Evolutionary conservation across 768 basidiomycete genomes (phyloP).

Genomic region (Amanita rubescens): DNA sequence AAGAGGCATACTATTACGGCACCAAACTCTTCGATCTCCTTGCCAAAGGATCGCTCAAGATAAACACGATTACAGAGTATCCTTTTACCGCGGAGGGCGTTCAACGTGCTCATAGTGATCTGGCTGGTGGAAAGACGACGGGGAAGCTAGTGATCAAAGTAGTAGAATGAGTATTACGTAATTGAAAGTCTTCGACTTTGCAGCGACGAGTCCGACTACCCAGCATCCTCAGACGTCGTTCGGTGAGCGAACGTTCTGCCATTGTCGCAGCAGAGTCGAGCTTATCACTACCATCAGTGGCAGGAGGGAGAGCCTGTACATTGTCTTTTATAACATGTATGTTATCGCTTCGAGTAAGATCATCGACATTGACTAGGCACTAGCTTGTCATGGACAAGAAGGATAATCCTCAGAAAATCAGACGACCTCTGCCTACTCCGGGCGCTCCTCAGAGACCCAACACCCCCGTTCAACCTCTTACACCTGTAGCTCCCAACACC

Average conservation of each 20-base stretch:
- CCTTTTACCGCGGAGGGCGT: slow-evolving; percentile 79
- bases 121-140: slow-evolving; percentile 67
- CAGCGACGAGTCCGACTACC: background rate
- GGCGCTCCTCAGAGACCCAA: slow-evolving; percentile 33
- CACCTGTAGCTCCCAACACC: slow-evolving; percentile 25
- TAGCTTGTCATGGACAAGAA: slow-evolving; percentile 37
- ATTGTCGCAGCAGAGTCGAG: background rate
- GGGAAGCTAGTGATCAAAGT: slow-evolving; percentile 87
- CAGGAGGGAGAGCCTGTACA: slow-evolving; percentile 5
- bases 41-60: slow-evolving; percentile 50
- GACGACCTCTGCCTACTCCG: slow-evolving; percentile 43
- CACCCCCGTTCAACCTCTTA: slow-evolving; percentile 28
- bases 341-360: slow-evolving; percentile 5
- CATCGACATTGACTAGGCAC: background rate
- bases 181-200: background rate
- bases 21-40: slow-evolving; percentile 57
- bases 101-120: slow-evolving; percentile 67
- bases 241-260: background rate
- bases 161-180: slow-evolving; percentile 7
- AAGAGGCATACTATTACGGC: slow-evolving; percentile 65
- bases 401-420: slow-evolving; percentile 32
- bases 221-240: background rate
- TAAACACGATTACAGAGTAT: slow-evolving; percentile 70
- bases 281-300: background rate
- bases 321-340: slow-evolving; percentile 7